Base-by-base conservation (phyloP, 83 land plant species). In the Picea abies region DNA sequence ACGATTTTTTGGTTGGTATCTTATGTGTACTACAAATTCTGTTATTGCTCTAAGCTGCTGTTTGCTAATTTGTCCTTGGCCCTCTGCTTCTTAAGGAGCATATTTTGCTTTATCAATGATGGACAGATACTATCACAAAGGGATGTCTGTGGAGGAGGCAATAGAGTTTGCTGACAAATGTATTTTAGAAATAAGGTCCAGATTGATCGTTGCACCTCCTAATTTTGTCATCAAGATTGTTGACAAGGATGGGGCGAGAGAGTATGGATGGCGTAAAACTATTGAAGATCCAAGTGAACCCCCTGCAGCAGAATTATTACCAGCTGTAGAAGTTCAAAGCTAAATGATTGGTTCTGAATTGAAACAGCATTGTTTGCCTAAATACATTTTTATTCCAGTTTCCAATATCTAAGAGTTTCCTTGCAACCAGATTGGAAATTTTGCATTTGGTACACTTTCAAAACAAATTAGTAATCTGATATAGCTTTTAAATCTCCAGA, bases 171-270 rank as follows among this genome's bases (percentile, higher is more conserved):
- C 92, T 25, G 98, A 96, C 64, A 95, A 89, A 71, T 89, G 92
- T 83, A 95, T 96, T 4, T 63, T 83, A 71, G 99, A 96, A 80
- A 93, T 96, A 73, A 87, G 96, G 63, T 85, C 91, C 71, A 87
- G 99, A 80, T 87, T 96, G 65, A 92, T 96, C 37, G 91, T 90
- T 25, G 93, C 99, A 15, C 98, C 99, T 15, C 98, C 97, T 26
- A 96, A 95, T 78, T 96, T 96, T 80, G 89, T 96, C 49, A 93
- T 96, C 86, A 96, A 96, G 87, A 96, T 96, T 19, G 99, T 96
- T 56, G 98, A 96, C 89, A 93, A 96, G 86, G 94, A 93, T 81
- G 99, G 99, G 5, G 99, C 99, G 64, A 84, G 99, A 87, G 93
- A 93, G 79, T 89, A 89, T 84, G 88, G 91, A 20, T 93, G 99